Conservation (phyloP, 345 rosid genomes). For the Arabidopsis arenosa region DNA sequence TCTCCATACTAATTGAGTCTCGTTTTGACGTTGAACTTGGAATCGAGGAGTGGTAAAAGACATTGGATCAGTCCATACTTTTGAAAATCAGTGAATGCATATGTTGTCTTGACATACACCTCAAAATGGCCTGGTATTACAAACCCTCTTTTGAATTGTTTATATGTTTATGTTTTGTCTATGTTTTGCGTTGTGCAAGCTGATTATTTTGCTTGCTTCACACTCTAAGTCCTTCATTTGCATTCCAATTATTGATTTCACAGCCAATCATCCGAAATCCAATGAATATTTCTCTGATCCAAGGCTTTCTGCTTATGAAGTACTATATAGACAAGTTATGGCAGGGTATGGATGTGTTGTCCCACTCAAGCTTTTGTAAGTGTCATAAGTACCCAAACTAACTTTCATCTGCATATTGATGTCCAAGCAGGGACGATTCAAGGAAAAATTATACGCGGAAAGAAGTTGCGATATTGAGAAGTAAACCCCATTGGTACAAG, state of each 20-base stretch:
- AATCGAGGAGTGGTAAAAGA: conserved; percentile 39
- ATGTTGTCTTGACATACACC: too few species aligned
- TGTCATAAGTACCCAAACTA: conserved; percentile 44
- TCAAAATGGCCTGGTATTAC: too few species aligned
- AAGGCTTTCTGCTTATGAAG: conserved; percentile 93
- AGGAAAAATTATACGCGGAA: conserved; percentile 78
- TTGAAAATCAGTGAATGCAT: too few species aligned
- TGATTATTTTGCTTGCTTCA: too few species aligned
- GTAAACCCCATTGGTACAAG: conserved; percentile 13
- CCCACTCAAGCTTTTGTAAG: conserved; percentile 45
- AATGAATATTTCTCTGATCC: conserved; percentile 60
- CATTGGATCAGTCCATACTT: conserved; percentile 42
- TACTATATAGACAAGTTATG: conserved; percentile 69
- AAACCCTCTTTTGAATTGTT: too few species aligned
- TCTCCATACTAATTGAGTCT: neutral
- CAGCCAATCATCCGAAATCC: too few species aligned
- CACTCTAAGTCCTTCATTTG: too few species aligned
- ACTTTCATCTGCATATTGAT: conserved; percentile 45
- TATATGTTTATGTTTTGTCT: too few species aligned
- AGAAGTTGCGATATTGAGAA: conserved; percentile 81
- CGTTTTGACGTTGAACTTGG: neutral
- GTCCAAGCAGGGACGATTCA: conserved; percentile 61
- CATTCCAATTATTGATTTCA: too few species aligned
- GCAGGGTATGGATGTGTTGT: conserved; percentile 59
- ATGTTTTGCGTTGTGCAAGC: too few species aligned